Percentiles rank a stretch among this genome's conserved stretches.
These are phyloP conservation scores for Geosmithia morbida DNA, from an alignment of 2,329 filamentous ascomycete genomes.

Conservation along the genomic window DNA sequence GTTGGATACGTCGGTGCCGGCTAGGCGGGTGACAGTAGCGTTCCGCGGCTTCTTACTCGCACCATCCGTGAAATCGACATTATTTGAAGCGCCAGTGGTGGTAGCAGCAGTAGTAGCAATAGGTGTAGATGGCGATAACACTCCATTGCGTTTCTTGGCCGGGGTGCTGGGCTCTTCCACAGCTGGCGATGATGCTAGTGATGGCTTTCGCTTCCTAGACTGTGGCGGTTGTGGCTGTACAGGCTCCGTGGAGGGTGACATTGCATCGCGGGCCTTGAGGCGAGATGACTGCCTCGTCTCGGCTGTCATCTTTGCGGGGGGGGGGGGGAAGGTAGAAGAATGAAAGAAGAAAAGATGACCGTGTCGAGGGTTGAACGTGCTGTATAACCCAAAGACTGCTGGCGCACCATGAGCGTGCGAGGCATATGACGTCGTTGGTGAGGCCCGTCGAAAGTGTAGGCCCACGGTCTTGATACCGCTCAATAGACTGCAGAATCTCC, in stretches of 20 bases:
- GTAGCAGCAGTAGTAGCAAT: slow-evolving; percentile 23
- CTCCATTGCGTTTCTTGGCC: slow-evolving; percentile 12
- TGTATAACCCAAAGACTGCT: not conserved
- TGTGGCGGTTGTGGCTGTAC: slow-evolving; percentile 7
- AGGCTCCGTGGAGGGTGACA: slow-evolving; percentile 4
- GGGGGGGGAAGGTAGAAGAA: slow-evolving; percentile 4
- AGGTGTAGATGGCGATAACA: slow-evolving; percentile 31
- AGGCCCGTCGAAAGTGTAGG: too few relatives aligned
- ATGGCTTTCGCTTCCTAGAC: slow-evolving; percentile 19
- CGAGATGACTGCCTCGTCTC: slow-evolving; percentile 24
- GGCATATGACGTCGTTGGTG: slow-evolving; percentile 2
- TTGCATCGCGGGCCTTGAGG: slow-evolving; percentile 16
- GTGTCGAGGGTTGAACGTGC: not conserved
- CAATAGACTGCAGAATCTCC: too few relatives aligned
- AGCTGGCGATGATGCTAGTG: not conserved
- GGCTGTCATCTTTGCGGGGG: slow-evolving; percentile 11
- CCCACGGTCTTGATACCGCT: too few relatives aligned
- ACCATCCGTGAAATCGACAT: slow-evolving; percentile 7
- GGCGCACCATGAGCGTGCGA: not conserved
- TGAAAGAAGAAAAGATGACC: too few relatives aligned
- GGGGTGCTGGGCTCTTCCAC: slow-evolving; percentile 12
- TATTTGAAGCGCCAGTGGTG: slow-evolving; percentile 15
- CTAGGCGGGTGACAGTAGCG: slow-evolving; percentile 36
- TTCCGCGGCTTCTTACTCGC: slow-evolving; percentile 22
- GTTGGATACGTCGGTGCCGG: slow-evolving; percentile 51